These are phyloP conservation scores for Didymella keratinophila DNA, from an alignment of 2,329 filamentous ascomycete genomes.

Conservation along the genomic window DNA sequence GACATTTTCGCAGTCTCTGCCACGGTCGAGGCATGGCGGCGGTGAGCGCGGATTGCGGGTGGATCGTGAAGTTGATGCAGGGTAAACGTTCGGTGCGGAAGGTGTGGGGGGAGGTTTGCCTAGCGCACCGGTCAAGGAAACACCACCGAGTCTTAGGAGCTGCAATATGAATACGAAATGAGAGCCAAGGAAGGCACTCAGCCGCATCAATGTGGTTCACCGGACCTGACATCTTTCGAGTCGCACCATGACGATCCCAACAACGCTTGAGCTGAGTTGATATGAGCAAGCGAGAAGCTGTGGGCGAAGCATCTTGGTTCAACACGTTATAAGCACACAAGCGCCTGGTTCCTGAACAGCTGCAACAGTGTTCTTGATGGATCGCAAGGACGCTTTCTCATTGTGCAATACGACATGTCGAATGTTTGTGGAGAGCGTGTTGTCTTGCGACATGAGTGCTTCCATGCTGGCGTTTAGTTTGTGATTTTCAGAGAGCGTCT, in stretches of 20 bases:
- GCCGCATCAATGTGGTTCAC: neutral
- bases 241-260: neutral
- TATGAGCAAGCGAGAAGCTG: neutral
- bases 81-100: slow-evolving; percentile 11
- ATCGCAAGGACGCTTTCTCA: neutral
- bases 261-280: neutral
- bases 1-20: neutral
- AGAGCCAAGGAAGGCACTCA: neutral
- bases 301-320: no score
- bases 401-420: neutral
- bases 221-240: neutral
- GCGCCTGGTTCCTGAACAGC: neutral
- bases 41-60: slow-evolving; percentile 7
- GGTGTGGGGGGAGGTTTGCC: slow-evolving; percentile 6
- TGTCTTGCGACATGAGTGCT: no score
- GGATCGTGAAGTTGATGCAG: slow-evolving; percentile 8
- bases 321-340: no score
- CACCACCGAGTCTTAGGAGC: slow-evolving; percentile 9
- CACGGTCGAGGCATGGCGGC: neutral
- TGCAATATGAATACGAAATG: neutral
- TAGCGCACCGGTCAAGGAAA: slow-evolving; percentile 13
- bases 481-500: neutral
- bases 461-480: no score
- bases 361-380: neutral
- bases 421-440: neutral